Conservation (phyloP, 129 eudicot genomes). For the Apium graveolens region DNA sequence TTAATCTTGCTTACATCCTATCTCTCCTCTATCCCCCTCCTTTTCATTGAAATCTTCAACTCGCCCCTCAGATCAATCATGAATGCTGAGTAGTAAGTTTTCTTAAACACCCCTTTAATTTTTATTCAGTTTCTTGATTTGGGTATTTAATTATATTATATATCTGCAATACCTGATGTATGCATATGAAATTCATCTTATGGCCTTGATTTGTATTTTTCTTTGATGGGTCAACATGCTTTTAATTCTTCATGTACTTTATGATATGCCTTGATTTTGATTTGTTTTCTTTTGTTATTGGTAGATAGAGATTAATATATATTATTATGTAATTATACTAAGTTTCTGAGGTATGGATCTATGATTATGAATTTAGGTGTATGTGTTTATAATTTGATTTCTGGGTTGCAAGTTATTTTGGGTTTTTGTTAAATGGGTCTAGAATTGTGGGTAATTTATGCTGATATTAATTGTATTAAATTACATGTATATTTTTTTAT, state of each 20-base stretch:
- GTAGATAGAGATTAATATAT: not conserved
- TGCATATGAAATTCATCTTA: not conserved
- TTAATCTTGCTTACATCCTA: not conserved
- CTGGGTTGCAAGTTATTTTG: not conserved
- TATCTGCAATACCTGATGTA: not conserved
- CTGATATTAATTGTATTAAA: not conserved
- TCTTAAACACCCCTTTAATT: not conserved
- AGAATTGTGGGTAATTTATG: not conserved
- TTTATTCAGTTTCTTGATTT: not conserved
- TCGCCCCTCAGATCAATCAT: not conserved
- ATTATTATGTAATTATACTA: not conserved
- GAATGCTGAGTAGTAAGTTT: slow-evolving; percentile 17
- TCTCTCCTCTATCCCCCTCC: not conserved
- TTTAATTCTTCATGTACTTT: not conserved
- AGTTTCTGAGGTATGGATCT: too few relatives aligned
- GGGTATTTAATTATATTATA: too few relatives aligned
- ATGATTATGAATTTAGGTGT: not conserved
- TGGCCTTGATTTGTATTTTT: not conserved
- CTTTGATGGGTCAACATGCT: not conserved
- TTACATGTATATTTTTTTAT: too few relatives aligned
- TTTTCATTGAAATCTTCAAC: not conserved
- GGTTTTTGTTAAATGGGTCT: not conserved
- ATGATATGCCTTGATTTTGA: not conserved
- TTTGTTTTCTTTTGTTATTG: not conserved
- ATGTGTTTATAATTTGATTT: not conserved